Conservation (phyloP, 768 basidiomycete species). For the Phlebiopsis gigantea region DNA sequence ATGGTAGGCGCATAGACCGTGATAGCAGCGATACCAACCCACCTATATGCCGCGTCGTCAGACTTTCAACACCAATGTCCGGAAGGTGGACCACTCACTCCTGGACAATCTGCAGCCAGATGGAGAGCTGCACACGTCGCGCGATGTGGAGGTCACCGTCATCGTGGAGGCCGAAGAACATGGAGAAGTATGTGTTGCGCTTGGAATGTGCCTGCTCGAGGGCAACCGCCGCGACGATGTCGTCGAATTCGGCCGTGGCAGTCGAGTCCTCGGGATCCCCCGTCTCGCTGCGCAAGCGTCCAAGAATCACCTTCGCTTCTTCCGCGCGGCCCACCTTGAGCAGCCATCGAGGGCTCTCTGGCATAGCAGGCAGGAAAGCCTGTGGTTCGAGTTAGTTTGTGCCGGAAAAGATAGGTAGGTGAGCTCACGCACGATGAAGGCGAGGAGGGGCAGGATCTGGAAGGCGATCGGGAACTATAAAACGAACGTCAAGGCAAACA, state of each 20-base stretch:
- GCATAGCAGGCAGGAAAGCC: neutral
- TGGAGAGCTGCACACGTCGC: conserved; percentile 36
- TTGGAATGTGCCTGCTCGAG: conserved; percentile 35
- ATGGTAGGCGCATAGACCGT: conserved; percentile 42
- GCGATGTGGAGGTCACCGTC: conserved; percentile 37
- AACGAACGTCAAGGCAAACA: neutral
- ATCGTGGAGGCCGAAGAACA: conserved; percentile 34
- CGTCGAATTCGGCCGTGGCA: conserved; percentile 30
- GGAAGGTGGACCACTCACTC: conserved; percentile 26
- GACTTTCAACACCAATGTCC: neutral
- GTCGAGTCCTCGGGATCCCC: conserved; percentile 20
- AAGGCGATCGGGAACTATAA: conserved; percentile 39
- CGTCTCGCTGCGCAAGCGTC: conserved; percentile 28
- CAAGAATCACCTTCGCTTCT: conserved; percentile 33
- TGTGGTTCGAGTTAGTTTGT: neutral
- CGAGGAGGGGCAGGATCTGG: conserved; percentile 35
- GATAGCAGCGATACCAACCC: conserved; percentile 42
- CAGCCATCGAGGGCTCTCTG: conserved; percentile 30
- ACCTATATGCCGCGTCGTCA: conserved; percentile 22
- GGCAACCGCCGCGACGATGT: conserved; percentile 33
- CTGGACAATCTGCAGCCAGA: conserved; percentile 42
- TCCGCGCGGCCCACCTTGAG: conserved; percentile 33
- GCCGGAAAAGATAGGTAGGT: conserved; percentile 31
- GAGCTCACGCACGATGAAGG: conserved; percentile 30
- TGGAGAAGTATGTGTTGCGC: conserved; percentile 38